phyloP scores from a whole-genome alignment of 441 rosid genomes.

The Lepidium campestre region DNA sequence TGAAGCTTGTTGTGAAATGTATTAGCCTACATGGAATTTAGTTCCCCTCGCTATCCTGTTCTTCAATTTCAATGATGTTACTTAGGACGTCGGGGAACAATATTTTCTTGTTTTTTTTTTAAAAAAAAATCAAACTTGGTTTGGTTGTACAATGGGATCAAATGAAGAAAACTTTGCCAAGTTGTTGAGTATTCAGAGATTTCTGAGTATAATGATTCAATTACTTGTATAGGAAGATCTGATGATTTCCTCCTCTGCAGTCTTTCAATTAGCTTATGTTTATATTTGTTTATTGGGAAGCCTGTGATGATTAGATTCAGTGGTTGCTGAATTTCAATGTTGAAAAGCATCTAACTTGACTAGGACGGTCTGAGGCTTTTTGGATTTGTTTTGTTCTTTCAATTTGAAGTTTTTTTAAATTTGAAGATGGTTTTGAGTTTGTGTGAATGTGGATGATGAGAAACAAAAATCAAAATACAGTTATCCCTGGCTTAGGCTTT shows the following conservation, averaged over 20 bases:
- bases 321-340: constrained; percentile 27
- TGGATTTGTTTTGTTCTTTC: fast-evolving
- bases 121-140: too few species aligned
- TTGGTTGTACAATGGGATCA: not conserved
- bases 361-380: constrained; percentile 36
- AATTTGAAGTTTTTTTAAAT: too few species aligned
- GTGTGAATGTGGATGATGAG: constrained; percentile 19
- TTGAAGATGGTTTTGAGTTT: not conserved
- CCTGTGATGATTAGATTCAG: constrained; percentile 25
- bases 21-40: constrained; percentile 20
- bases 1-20: constrained; percentile 3
- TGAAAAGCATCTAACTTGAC: constrained; percentile 30
- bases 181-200: not conserved
- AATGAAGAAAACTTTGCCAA: constrained; percentile 20
- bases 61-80: constrained; percentile 6
- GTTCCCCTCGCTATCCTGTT: constrained; percentile 35
- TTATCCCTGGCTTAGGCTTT: constrained; percentile 34
- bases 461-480: constrained; percentile 27
- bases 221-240: constrained; percentile 30
- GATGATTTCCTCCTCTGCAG: not conserved
- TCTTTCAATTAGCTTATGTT: fast-evolving
- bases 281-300: not conserved
- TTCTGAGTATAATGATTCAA: constrained; percentile 6
- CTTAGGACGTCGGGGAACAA: constrained; percentile 33
- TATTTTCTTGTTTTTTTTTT: not conserved